A percentile compares a stretch with the other conserved stretches of the same genome.
Conservation (phyloP, 2,329 filamentous ascomycete species). For the Sclerotinia spermophila region DNA sequence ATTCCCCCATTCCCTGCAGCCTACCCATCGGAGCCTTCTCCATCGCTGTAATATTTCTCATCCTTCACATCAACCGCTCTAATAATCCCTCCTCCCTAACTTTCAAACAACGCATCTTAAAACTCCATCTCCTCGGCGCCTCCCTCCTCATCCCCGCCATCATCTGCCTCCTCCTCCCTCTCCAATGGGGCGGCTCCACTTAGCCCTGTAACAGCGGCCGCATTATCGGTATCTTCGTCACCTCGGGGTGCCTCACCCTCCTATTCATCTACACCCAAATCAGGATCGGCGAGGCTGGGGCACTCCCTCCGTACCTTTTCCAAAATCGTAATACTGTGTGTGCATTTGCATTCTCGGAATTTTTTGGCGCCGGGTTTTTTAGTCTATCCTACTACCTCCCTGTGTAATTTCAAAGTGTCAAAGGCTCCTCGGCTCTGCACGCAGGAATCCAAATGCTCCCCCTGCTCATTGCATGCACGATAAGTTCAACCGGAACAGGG, state of each 20-base stretch:
- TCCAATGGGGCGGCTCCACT: conserved; percentile 41
- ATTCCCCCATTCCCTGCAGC: conserved; percentile 13
- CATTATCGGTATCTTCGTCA: conserved; percentile 39
- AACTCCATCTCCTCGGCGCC: conserved; percentile 39
- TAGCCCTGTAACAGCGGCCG: conserved; percentile 38
- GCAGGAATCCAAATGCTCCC: conserved; percentile 45
- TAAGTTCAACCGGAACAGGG: conserved; percentile 42
- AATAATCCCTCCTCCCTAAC: conserved; percentile 28
- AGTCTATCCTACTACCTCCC: conserved; percentile 34
- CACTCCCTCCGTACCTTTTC: conserved; percentile 40
- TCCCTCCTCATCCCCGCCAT: conserved; percentile 38
- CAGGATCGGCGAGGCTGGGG: conserved; percentile 34
- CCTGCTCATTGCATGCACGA: conserved; percentile 41
- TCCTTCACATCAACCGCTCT: conserved; percentile 43
- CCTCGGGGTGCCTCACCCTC: conserved; percentile 33
- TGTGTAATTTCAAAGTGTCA: conserved; percentile 38
- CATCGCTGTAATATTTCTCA: conserved; percentile 39
- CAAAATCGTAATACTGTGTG: conserved; percentile 27
- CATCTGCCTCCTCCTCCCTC: conserved; percentile 39
- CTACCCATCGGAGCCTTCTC: conserved; percentile 39
- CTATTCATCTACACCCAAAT: conserved; percentile 37
- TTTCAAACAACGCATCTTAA: conserved; percentile 26
- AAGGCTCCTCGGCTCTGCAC: conserved; percentile 40
- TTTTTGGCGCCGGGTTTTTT: conserved; percentile 32
- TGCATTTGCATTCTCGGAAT: conserved; percentile 25